These are phyloP conservation scores for Gynandropsis gynandra DNA, from an alignment of 345 rosid species.

Conservation along the genomic window DNA sequence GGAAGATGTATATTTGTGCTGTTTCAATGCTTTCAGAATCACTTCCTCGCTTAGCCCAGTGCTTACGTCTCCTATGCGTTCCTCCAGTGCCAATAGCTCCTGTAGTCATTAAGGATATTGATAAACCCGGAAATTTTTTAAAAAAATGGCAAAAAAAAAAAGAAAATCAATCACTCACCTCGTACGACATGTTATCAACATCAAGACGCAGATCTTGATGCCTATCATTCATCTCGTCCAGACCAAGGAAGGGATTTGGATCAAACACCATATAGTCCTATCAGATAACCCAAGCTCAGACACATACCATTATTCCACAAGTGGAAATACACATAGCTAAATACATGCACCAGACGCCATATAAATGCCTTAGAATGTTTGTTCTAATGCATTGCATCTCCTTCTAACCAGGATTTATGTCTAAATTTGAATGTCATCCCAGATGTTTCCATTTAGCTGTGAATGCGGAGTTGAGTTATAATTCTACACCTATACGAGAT, in stretches of 20 bases:
- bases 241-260: conserved; percentile 57
- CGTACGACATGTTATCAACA: conserved; percentile 94
- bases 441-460: too few relatives aligned
- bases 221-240: conserved; percentile 78
- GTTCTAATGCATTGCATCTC: too few relatives aligned
- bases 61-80: conserved; percentile 80
- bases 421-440: too few relatives aligned
- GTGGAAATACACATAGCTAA: not conserved
- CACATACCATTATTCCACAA: conserved; percentile 1
- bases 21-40: conserved; percentile 46
- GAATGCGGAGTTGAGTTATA: too few relatives aligned
- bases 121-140: conserved; percentile 3
- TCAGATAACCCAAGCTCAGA: conserved; percentile 13
- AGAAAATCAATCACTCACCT: conserved; percentile 39
- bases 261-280: conserved; percentile 84
- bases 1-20: conserved; percentile 30
- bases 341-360: conserved; percentile 3
- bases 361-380: conserved; percentile 1
- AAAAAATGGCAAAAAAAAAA: not conserved
- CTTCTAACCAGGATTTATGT: too few relatives aligned
- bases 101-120: conserved; percentile 20
- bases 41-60: conserved; percentile 81
- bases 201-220: conserved; percentile 93
- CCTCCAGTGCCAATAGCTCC: conserved; percentile 85
- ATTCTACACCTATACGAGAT: too few relatives aligned